A percentile compares a stretch with the other conserved stretches of the same genome.
Evolutionary conservation across 345 rosid species (phyloP).

Genomic region (Iberis pinnata): DNA sequence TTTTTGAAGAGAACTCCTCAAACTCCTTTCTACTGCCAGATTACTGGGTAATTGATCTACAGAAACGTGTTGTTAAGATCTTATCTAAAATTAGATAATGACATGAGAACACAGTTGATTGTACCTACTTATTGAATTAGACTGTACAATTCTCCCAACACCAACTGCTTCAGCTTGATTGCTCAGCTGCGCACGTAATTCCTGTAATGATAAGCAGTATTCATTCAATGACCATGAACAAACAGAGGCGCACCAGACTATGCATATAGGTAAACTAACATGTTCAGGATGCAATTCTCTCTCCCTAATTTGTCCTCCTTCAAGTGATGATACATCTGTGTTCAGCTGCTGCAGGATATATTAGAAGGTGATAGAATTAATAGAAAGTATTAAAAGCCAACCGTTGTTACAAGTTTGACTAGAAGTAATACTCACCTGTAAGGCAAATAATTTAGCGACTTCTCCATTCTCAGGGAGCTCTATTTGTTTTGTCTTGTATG

Average conservation of each 20-base stretch:
- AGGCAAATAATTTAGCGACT: conserved; percentile 40
- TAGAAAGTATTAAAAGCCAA: background rate
- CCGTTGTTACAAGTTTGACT: conserved; percentile 4
- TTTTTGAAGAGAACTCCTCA: conserved; percentile 33
- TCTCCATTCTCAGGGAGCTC: conserved; percentile 50
- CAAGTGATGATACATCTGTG: conserved; percentile 25
- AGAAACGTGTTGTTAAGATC: conserved; percentile 20
- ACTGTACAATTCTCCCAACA: conserved; percentile 30
- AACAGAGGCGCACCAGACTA: conserved; percentile 17
- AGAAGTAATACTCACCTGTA: conserved; percentile 41
- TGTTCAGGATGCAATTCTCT: conserved; percentile 20
- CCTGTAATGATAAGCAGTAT: conserved; percentile 12
- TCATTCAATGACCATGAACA: background rate
- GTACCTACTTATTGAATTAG: conserved; percentile 38
- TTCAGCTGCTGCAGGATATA: conserved; percentile 20
- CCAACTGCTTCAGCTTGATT: conserved; percentile 32
- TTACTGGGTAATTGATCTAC: conserved; percentile 42
- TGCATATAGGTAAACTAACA: conserved; percentile 20
- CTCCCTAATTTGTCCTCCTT: conserved; percentile 19
- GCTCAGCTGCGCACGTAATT: conserved; percentile 22
- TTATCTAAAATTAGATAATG: background rate
- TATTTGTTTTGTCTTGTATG: conserved; percentile 41
- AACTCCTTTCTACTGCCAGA: conserved; percentile 26
- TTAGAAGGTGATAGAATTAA: conserved; percentile 8
- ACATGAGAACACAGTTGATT: background rate